phyloP scores from a whole-genome alignment of 108 stramenopile species.

The Cyclostephanos invisitatus region DNA sequence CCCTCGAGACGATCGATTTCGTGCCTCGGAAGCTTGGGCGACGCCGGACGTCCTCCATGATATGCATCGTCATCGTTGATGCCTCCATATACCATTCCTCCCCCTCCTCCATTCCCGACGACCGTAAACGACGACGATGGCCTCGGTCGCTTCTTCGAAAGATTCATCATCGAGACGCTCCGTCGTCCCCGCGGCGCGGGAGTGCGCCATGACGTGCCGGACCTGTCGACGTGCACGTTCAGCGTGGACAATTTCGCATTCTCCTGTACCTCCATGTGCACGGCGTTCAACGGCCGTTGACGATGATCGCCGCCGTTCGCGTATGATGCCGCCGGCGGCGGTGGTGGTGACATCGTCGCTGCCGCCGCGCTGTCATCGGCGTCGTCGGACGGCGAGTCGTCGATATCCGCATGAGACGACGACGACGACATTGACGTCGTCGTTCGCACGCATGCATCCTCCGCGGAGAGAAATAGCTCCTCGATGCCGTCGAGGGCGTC shows the following conservation, averaged over 20 bases:
- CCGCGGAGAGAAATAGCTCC: slow-evolving; percentile 31
- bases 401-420: not conserved
- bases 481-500: slow-evolving; percentile 30
- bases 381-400: not conserved
- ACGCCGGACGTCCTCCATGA: slow-evolving; percentile 9
- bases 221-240: slow-evolving; percentile 62
- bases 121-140: not conserved
- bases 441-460: not conserved
- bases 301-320: not conserved
- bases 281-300: slow-evolving; percentile 43
- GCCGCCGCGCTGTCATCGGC: not conserved
- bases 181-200: slow-evolving; percentile 41
- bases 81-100: too few relatives aligned
- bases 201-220: slow-evolving; percentile 40
- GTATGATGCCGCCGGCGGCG: too few relatives aligned
- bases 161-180: not conserved
- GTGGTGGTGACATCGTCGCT: too few relatives aligned
- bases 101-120: too few relatives aligned
- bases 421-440: not conserved
- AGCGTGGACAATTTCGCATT: slow-evolving; percentile 81
- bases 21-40: slow-evolving; percentile 2
- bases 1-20: not conserved
- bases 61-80: not conserved
- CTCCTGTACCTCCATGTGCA: slow-evolving; percentile 84
- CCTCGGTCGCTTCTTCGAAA: not conserved